Base-by-base conservation (phyloP, 169 alveolate species). In the Cryptosporidium canis region DNA sequence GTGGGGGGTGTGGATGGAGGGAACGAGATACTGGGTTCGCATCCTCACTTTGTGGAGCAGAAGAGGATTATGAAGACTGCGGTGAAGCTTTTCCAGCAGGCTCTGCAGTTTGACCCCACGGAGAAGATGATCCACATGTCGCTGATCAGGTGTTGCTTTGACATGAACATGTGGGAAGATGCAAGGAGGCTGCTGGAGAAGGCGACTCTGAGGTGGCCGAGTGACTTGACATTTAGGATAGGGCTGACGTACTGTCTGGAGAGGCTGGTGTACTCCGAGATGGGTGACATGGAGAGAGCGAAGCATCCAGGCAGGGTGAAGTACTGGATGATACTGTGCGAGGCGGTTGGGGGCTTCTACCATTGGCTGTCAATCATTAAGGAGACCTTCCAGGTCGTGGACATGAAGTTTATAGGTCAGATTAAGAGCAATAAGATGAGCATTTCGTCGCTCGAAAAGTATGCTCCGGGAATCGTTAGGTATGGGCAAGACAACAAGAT, bases 271-370 rank as follows among this genome's bases (percentile, higher is more conserved):
- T 77, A 77, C 29, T 77, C 87, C 0, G 87, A 77, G 31, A 77
- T 77, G 87, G 87, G 87, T 8, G 87, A 77, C 44, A 77, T 77
- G 87, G 87, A 77, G 47, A 55, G 87, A 21, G 87, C 87, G 24
- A 77, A 77, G 31, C 87, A 77, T 43, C 87, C 87, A 27, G 87
- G 87, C 1, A 77, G 87, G 55, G 87, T 77, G 24, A 77, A 61
- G 27, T 77, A 77, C 18, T 77, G 87, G 87, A 77, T 77, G 87
- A 77, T 77, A 64, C 51, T 77, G 14, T 77, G 87, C 39, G 87
- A 77, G 41, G 71, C 72, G 0, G 87, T 77, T 37, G 87, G 87
- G 0, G 45, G 24, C 43, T 77, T 77, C 18, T 77, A 77, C 33
- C 87, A 77, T 12, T 77, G 87, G 87, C 55, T 77, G 24, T 45